Conservation (phyloP, 73 alveolate genomes). For the Uronychia setigera region DNA sequence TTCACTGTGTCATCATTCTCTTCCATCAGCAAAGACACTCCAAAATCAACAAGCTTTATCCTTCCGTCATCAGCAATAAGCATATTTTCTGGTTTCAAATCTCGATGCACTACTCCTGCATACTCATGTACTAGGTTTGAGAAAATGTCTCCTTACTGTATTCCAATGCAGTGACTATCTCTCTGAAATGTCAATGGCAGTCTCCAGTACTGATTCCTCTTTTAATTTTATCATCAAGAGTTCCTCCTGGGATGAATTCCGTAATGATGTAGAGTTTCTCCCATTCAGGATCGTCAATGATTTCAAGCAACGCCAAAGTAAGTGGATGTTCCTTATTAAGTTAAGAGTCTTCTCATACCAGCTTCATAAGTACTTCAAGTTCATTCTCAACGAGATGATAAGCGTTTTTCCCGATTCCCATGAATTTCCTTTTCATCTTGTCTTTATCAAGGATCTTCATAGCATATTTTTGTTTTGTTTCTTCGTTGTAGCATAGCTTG, state of each 20-base stretch:
- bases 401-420: too few relatives aligned
- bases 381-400: too few relatives aligned
- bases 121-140: too few relatives aligned
- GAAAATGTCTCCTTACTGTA: too few relatives aligned
- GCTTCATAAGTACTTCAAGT: conserved; percentile 21
- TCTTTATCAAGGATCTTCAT: conserved; percentile 38
- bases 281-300: conserved; percentile 42
- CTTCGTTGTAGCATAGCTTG: conserved; percentile 15
- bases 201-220: too few relatives aligned
- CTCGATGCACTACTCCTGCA: conserved; percentile 29
- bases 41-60: conserved; percentile 32
- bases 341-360: too few relatives aligned
- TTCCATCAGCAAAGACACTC: conserved; percentile 42
- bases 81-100: conserved; percentile 39
- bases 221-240: conserved; percentile 19
- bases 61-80: conserved; percentile 23
- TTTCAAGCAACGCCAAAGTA: conserved; percentile 36
- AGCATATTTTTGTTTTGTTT: conserved; percentile 18
- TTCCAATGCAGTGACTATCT: conserved; percentile 27
- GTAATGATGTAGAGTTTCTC: conserved; percentile 32
- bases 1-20: too few relatives aligned
- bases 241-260: conserved; percentile 25
- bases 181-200: conserved; percentile 30
- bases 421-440: too few relatives aligned
- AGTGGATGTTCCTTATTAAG: conserved; percentile 40